These are phyloP conservation scores for Sarocladium strictum DNA, from an alignment of 2,329 filamentous ascomycete genomes.

Conservation along the genomic window DNA sequence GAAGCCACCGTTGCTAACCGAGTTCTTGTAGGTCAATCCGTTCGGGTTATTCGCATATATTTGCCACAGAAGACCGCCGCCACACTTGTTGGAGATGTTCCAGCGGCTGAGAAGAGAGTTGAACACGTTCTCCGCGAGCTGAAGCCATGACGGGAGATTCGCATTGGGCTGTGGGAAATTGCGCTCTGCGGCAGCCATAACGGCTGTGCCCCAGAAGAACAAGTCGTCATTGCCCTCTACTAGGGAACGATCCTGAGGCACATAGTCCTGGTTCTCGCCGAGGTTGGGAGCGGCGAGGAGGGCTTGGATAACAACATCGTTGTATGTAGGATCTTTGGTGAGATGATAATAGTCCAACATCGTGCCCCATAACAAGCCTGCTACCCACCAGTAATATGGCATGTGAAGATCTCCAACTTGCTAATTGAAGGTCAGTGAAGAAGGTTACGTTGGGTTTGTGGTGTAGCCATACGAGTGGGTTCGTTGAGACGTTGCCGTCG, in stretches of 20 bases:
- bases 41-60: slow-evolving; percentile 68
- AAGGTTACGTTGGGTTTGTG: too few species aligned
- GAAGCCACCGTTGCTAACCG: slow-evolving; percentile 44
- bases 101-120: slow-evolving; percentile 64
- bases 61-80: slow-evolving; percentile 75
- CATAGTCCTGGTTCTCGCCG: slow-evolving; percentile 53
- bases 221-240: slow-evolving; percentile 71
- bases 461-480: slow-evolving; percentile 31
- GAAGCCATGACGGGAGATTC: slow-evolving; percentile 55
- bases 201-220: slow-evolving; percentile 65
- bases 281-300: slow-evolving; percentile 49
- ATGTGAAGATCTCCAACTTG: slow-evolving; percentile 56
- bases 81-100: slow-evolving; percentile 56
- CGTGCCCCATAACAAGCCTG: slow-evolving; percentile 59
- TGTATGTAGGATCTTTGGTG: slow-evolving; percentile 57
- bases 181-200: slow-evolving; percentile 62
- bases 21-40: slow-evolving; percentile 79
- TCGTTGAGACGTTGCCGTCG: slow-evolving; percentile 52
- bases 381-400: slow-evolving; percentile 66
- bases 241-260: slow-evolving; percentile 48
- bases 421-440: slow-evolving; percentile 18
- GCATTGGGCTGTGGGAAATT: slow-evolving; percentile 58
- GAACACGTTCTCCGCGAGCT: slow-evolving; percentile 66
- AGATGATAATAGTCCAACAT: slow-evolving; percentile 66
- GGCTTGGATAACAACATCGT: slow-evolving; percentile 51